Percentiles rank a stretch among this genome's conserved stretches.
Evolutionary conservation across 2,329 filamentous ascomycete genomes (phyloP).

Genomic region (Fusarium sp.): DNA sequence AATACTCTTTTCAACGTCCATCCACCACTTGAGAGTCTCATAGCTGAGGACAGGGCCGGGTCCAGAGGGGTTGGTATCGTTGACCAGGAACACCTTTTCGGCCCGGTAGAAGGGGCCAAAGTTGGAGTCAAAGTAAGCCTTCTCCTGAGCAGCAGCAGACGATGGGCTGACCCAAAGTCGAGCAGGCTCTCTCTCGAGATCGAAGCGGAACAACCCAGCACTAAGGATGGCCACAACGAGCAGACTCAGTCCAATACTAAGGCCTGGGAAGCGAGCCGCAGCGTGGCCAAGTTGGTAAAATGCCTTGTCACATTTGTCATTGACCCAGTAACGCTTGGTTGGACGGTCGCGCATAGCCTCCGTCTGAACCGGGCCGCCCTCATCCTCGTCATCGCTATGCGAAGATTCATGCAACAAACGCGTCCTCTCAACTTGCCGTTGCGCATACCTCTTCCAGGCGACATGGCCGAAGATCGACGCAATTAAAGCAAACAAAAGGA

Average conservation of each 20-base stretch:
- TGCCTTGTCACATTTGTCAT: slow-evolving; percentile 78
- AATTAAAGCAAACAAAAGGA: slow-evolving; percentile 73
- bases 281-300: slow-evolving; percentile 82
- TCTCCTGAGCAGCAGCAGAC: slow-evolving; percentile 89
- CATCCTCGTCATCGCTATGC: slow-evolving; percentile 91
- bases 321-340: slow-evolving; percentile 80
- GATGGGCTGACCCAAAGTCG: slow-evolving; percentile 96
- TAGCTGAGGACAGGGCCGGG: slow-evolving; percentile 83
- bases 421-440: slow-evolving; percentile 80
- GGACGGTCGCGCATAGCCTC: slow-evolving; percentile 80
- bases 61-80: slow-evolving; percentile 72
- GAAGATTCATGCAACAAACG: slow-evolving; percentile 83
- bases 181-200: slow-evolving; percentile 89
- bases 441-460: slow-evolving; percentile 75
- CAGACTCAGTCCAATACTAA: slow-evolving; percentile 81
- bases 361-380: slow-evolving; percentile 78
- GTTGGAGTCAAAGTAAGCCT: slow-evolving; percentile 88
- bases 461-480: slow-evolving; percentile 75
- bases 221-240: slow-evolving; percentile 79
- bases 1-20: slow-evolving; percentile 83
- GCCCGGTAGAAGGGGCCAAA: slow-evolving; percentile 97
- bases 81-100: slow-evolving; percentile 92
- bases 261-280: slow-evolving; percentile 81
- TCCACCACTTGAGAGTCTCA: slow-evolving; percentile 92
- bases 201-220: slow-evolving; percentile 85